Conservation (phyloP, 192 early-diverging fungal genomes). For the Coemansia furcata region DNA sequence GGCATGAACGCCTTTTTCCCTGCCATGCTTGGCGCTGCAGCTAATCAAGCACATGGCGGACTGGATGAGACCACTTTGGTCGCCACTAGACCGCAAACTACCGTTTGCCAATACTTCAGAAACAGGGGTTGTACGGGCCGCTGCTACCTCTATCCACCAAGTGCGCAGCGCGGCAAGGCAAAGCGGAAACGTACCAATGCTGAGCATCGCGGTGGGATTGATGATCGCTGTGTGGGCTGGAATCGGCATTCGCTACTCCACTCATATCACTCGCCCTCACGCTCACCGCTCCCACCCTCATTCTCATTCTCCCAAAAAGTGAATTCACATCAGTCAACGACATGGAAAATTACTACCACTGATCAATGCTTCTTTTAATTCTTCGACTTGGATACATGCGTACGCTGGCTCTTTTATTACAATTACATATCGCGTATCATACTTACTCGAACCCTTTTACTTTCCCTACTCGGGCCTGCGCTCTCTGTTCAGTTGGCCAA, state of each 20-base stretch:
- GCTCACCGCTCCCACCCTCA: background rate
- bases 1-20: background rate
- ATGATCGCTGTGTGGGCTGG: background rate
- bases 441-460: background rate
- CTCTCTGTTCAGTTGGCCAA: background rate
- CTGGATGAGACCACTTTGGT: background rate
- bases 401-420: background rate
- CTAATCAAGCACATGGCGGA: conserved; percentile 2
- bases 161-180: background rate
- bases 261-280: background rate
- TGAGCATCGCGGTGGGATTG: background rate
- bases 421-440: background rate
- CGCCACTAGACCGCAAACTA: background rate
- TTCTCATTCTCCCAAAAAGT: background rate
- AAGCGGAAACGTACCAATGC: background rate
- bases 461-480: too few species aligned
- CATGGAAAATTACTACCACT: background rate
- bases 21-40: background rate
- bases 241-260: background rate
- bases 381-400: background rate
- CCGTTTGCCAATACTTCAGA: background rate
- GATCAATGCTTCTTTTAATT: background rate
- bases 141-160: background rate
- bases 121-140: background rate
- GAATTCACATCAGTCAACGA: background rate